Conservation (phyloP, 805 yeast genomes). For the Pichia cabralensis region DNA sequence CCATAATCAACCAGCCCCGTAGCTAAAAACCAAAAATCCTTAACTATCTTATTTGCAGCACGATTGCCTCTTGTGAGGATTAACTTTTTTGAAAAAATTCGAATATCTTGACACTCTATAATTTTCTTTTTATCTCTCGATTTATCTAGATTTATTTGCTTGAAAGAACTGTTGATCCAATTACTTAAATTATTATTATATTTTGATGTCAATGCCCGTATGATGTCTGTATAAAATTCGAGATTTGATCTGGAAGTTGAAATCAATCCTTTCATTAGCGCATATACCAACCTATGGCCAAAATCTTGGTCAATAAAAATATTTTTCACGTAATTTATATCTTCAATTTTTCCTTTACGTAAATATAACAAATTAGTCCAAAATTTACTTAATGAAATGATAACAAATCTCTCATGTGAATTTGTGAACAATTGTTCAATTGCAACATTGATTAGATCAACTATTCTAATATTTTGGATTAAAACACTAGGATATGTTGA, state of each 20-base stretch:
- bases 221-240: constrained; percentile 45
- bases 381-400: constrained; percentile 42
- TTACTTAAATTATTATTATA: constrained; percentile 31
- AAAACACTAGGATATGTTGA: constrained; percentile 24
- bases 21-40: constrained; percentile 54
- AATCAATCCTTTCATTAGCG: constrained; percentile 34
- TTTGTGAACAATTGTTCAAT: constrained; percentile 27
- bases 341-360: constrained; percentile 33
- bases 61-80: constrained; percentile 58
- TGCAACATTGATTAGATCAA: constrained; percentile 25
- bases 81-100: constrained; percentile 42
- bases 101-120: constrained; percentile 22
- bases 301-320: constrained; percentile 20
- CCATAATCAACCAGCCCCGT: constrained; percentile 43
- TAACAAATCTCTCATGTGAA: constrained; percentile 44
- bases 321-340: constrained; percentile 19
- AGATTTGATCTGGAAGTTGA: constrained; percentile 48
- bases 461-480: constrained; percentile 19
- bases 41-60: constrained; percentile 43
- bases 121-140: constrained; percentile 16
- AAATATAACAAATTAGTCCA: constrained; percentile 43
- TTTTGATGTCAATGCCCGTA: constrained; percentile 30
- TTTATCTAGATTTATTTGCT: constrained; percentile 21
- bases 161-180: constrained; percentile 34
- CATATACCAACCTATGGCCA: constrained; percentile 26